Percentiles rank a stretch among this genome's conserved stretches.
phyloP scores from a whole-genome alignment of 2,329 filamentous ascomycete genomes.

The Hypomyces rosellus region DNA sequence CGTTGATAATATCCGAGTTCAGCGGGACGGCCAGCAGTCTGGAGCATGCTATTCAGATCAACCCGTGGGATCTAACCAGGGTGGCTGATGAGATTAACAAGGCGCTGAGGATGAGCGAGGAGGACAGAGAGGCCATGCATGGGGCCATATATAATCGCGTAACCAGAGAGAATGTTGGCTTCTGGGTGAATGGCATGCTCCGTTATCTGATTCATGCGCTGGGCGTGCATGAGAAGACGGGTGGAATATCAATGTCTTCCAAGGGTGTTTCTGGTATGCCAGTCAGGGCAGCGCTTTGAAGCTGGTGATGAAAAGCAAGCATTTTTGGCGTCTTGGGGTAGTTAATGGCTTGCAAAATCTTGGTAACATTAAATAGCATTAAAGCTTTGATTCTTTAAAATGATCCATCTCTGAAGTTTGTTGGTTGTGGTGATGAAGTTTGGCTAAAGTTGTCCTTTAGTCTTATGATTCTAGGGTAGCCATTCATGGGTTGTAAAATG shows the following conservation, averaged over 20 bases:
- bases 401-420: too few relatives aligned
- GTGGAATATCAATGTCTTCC: too few relatives aligned
- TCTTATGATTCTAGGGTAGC: neutral
- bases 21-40: conserved; percentile 86
- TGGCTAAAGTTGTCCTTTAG: neutral
- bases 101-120: conserved; percentile 67
- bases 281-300: too few relatives aligned
- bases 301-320: too few relatives aligned
- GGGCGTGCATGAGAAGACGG: conserved; percentile 11
- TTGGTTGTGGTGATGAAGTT: neutral
- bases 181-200: conserved; percentile 3
- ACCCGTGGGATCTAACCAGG: conserved; percentile 82
- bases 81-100: conserved; percentile 77
- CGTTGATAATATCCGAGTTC: conserved; percentile 93
- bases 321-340: too few relatives aligned
- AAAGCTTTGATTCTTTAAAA: too few relatives aligned
- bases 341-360: too few relatives aligned
- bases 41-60: conserved; percentile 83
- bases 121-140: conserved; percentile 63
- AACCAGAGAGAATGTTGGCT: neutral
- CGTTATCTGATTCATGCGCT: neutral
- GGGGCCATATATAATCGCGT: conserved; percentile 30
- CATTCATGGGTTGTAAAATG: neutral
- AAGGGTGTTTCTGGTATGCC: too few relatives aligned
- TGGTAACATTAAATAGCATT: too few relatives aligned